These are phyloP conservation scores for Elongisporangium undulatum DNA, from an alignment of 352 stramenopile genomes.

Conservation along the genomic window DNA sequence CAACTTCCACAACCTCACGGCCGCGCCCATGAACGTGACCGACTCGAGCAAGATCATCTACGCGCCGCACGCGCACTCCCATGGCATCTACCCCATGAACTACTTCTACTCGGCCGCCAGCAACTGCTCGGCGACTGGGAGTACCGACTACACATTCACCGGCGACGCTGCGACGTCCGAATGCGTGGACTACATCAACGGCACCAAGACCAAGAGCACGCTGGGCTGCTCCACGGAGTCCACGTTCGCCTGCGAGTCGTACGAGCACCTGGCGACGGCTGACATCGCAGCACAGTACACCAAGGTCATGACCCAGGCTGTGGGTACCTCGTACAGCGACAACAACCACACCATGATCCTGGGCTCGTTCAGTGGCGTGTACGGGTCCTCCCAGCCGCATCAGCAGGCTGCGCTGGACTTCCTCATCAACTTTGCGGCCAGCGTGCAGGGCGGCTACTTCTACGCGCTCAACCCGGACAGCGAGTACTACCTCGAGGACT, in stretches of 20 bases:
- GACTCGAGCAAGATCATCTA: conserved; percentile 61
- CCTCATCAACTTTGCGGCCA: conserved; percentile 52
- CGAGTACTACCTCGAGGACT: conserved; percentile 53
- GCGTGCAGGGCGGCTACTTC: conserved; percentile 54
- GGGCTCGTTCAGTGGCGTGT: conserved; percentile 62
- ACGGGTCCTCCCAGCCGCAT: conserved; percentile 40
- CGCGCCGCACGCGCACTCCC: conserved; percentile 55
- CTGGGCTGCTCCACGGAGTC: conserved; percentile 26
- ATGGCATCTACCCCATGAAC: conserved; percentile 47
- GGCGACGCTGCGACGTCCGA: conserved; percentile 13
- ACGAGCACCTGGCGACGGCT: conserved; percentile 26
- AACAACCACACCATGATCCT: conserved; percentile 42
- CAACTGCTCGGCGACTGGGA: conserved; percentile 32
- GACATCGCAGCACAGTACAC: conserved; percentile 29
- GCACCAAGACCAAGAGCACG: conserved; percentile 25
- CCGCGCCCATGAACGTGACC: conserved; percentile 33
- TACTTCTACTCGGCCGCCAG: conserved; percentile 45
- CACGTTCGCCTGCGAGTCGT: conserved; percentile 33
- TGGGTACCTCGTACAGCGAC: conserved; percentile 27
- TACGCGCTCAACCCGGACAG: conserved; percentile 64
- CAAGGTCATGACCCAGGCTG: conserved; percentile 34
- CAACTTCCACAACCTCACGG: conserved; percentile 57
- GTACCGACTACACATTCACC: conserved; percentile 19
- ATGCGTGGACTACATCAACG: conserved; percentile 43
- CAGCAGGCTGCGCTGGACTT: conserved; percentile 54